Conservation (phyloP, 257 asterid genomes). For the Petunia secreta region DNA sequence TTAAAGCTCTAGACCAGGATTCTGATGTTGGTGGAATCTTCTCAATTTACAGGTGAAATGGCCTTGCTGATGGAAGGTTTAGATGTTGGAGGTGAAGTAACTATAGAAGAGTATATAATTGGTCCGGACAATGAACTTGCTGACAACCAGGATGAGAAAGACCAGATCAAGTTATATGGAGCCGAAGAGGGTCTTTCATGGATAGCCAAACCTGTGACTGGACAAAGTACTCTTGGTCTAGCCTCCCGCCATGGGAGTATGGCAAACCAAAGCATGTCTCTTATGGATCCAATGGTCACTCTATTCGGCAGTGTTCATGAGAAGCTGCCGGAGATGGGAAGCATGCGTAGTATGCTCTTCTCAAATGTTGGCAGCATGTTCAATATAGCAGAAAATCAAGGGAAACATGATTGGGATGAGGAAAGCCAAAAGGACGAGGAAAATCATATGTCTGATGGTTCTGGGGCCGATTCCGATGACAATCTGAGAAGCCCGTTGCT, state of each 20-base stretch:
- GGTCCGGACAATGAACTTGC: slow-evolving; percentile 71
- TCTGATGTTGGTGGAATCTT: neutral
- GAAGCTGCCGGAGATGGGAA: slow-evolving; percentile 69
- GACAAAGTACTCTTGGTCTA: slow-evolving; percentile 70
- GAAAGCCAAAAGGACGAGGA: slow-evolving; percentile 62
- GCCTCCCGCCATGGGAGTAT: slow-evolving; percentile 85
- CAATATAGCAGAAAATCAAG: slow-evolving; percentile 55
- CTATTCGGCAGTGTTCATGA: slow-evolving; percentile 94
- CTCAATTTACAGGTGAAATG: slow-evolving; percentile 77
- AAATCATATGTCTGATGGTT: slow-evolving; percentile 46
- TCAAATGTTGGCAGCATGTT: slow-evolving; percentile 87
- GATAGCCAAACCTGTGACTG: slow-evolving; percentile 87
- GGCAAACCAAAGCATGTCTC: slow-evolving; percentile 50
- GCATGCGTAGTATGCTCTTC: slow-evolving; percentile 88
- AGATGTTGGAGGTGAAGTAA: slow-evolving; percentile 76
- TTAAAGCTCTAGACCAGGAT: neutral
- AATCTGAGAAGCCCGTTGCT: slow-evolving; percentile 82
- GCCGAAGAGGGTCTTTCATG: slow-evolving; percentile 96
- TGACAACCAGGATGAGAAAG: slow-evolving; percentile 57
- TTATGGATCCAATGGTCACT: slow-evolving; percentile 86
- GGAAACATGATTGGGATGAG: slow-evolving; percentile 75
- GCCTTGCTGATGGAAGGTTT: slow-evolving; percentile 86
- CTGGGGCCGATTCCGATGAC: slow-evolving; percentile 70
- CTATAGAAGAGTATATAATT: slow-evolving; percentile 85
- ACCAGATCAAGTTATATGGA: slow-evolving; percentile 75